A percentile compares a stretch with the other conserved stretches of the same genome.
Conservation (phyloP, 768 basidiomycete genomes). For the Podaxis sp. region DNA sequence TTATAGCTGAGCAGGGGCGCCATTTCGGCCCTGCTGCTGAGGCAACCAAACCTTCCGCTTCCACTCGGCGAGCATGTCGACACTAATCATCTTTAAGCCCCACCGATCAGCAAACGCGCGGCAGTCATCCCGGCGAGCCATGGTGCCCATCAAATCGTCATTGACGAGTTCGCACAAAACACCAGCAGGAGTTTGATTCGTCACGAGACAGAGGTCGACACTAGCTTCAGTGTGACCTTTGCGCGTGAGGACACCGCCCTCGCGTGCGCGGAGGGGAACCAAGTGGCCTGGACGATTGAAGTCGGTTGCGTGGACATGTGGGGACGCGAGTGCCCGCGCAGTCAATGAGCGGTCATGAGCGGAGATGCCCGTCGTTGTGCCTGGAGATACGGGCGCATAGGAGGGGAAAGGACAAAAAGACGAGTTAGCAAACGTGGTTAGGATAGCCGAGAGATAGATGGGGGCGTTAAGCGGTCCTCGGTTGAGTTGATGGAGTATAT, state of each 20-base stretch:
- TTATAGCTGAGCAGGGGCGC: neutral
- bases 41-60: slow-evolving; percentile 30
- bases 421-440: neutral
- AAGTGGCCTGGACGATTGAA: slow-evolving; percentile 95
- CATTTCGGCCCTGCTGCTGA: neutral
- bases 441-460: slow-evolving; percentile 13
- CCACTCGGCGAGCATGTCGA: slow-evolving; percentile 74
- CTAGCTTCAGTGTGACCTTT: slow-evolving; percentile 93
- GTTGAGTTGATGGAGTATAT: neutral
- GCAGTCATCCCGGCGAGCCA: slow-evolving; percentile 96
- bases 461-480: neutral
- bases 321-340: slow-evolving; percentile 75
- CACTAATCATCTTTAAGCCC: slow-evolving; percentile 93
- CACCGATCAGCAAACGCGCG: slow-evolving; percentile 86
- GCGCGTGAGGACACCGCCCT: slow-evolving; percentile 83
- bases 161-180: slow-evolving; percentile 95
- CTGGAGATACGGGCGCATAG: slow-evolving; percentile 35
- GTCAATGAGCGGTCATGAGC: slow-evolving; percentile 93
- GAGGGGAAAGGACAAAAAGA: neutral
- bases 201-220: slow-evolving; percentile 82
- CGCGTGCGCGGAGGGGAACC: slow-evolving; percentile 86
- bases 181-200: slow-evolving; percentile 69
- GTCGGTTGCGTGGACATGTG: slow-evolving; percentile 54
- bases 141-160: slow-evolving; percentile 82
- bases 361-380: slow-evolving; percentile 95